Conservation (phyloP, 2,329 filamentous ascomycete species). For the Paraphoma sp. region DNA sequence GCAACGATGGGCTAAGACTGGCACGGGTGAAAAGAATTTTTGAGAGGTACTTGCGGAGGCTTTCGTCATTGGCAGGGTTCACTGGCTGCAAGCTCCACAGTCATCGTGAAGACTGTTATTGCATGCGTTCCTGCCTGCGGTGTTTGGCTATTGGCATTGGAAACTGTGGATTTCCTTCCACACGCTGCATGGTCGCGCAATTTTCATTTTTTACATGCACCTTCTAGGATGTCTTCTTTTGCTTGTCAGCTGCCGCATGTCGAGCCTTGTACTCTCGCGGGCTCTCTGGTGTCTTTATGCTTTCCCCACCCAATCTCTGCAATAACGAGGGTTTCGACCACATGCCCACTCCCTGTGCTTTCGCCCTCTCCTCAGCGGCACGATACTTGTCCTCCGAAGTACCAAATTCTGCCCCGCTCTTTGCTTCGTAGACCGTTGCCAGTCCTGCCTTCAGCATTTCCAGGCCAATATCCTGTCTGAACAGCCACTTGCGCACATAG, state of each 20-base stretch:
- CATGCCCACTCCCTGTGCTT: slow-evolving; percentile 58
- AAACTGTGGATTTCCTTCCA: slow-evolving; percentile 3
- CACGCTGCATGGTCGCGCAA: neutral
- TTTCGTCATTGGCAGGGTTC: slow-evolving; percentile 2
- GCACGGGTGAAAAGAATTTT: slow-evolving; percentile 32
- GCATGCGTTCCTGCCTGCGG: no score
- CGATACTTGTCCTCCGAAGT: slow-evolving; percentile 68
- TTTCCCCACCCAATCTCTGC: slow-evolving; percentile 56
- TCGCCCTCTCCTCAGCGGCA: slow-evolving; percentile 64
- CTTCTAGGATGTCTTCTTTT: slow-evolving; percentile 38
- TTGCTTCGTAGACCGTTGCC: slow-evolving; percentile 93
- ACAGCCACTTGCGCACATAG: slow-evolving; percentile 70
- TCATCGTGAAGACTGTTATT: neutral
- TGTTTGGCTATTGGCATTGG: no score
- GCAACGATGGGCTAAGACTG: slow-evolving; percentile 18
- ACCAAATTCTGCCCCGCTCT: slow-evolving; percentile 87
- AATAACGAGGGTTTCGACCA: slow-evolving; percentile 66
- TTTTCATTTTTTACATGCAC: neutral
- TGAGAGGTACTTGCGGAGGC: slow-evolving; percentile 13
- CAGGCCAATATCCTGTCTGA: slow-evolving; percentile 81
- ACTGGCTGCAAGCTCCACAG: neutral
- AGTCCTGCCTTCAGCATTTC: slow-evolving; percentile 87
- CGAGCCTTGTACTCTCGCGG: slow-evolving; percentile 85
- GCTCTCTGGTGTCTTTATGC: slow-evolving; percentile 69
- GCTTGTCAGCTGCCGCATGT: slow-evolving; percentile 53